Evolutionary conservation across 257 asterid genomes (phyloP).

Genomic region (Handroanthus guayacan): DNA sequence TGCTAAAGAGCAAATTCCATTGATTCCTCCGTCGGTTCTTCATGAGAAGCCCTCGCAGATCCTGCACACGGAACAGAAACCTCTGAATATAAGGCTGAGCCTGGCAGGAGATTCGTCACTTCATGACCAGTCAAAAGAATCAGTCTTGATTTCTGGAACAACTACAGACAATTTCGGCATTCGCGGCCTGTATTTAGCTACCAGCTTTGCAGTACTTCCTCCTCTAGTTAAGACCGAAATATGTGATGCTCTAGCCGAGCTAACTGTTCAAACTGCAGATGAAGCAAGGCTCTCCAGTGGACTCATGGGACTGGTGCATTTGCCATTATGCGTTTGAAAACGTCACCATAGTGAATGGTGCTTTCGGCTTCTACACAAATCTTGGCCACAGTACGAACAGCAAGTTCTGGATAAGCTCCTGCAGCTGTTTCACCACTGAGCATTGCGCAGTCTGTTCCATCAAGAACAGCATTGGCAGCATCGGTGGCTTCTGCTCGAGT

Average conservation of each 20-base stretch:
- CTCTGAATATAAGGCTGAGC: slow-evolving; percentile 56
- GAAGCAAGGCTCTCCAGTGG: slow-evolving; percentile 59
- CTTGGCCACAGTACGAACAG: slow-evolving; percentile 56
- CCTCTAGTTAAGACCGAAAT: slow-evolving; percentile 55
- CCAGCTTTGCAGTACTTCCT: slow-evolving; percentile 60
- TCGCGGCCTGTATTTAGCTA: slow-evolving; percentile 59
- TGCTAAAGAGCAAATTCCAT: slow-evolving; percentile 50
- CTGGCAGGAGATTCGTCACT: slow-evolving; percentile 55
- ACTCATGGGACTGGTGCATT: slow-evolving; percentile 59
- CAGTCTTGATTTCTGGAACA: slow-evolving; percentile 53
- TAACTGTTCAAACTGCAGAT: slow-evolving; percentile 53
- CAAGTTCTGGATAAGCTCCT: slow-evolving; percentile 58
- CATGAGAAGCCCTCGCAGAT: slow-evolving; percentile 56
- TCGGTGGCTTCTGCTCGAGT: slow-evolving; percentile 58
- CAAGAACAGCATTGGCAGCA: slow-evolving; percentile 54
- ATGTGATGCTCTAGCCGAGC: slow-evolving; percentile 49
- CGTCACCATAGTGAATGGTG: slow-evolving; percentile 49
- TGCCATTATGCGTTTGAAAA: slow-evolving; percentile 45
- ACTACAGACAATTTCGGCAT: slow-evolving; percentile 54
- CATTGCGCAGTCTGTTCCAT: slow-evolving; percentile 54
- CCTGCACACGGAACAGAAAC: slow-evolving; percentile 54
- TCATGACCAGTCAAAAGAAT: slow-evolving; percentile 54
- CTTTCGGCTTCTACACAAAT: slow-evolving; percentile 57
- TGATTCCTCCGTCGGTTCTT: slow-evolving; percentile 56
- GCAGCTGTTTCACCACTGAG: slow-evolving; percentile 57